A percentile compares a stretch with the other conserved stretches of the same genome.
phyloP scores from a whole-genome alignment of 1,284 basidiomycete species.

The Sanghuangporus baumii region DNA sequence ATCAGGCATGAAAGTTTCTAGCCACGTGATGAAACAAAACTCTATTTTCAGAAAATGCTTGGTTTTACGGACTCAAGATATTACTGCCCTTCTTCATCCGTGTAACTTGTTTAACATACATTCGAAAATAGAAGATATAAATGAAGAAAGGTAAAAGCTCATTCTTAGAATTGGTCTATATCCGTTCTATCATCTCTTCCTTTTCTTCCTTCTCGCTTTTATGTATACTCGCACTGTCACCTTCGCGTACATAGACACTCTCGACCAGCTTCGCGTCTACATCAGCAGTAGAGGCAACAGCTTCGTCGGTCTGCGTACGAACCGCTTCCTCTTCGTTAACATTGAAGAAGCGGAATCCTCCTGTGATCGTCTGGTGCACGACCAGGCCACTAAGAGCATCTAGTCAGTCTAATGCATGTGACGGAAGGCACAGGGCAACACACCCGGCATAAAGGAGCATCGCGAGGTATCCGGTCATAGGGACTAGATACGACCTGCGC shows the following conservation, averaged over 20 bases:
- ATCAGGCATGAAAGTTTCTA: background rate
- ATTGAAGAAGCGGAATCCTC: constrained; percentile 46
- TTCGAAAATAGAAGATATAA: background rate
- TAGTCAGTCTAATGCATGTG: background rate
- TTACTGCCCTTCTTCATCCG: too few species aligned
- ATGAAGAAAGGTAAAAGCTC: background rate
- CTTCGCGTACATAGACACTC: background rate
- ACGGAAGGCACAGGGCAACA: constrained; percentile 23
- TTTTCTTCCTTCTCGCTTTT: background rate
- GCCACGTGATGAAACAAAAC: background rate
- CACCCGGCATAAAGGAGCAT: constrained; percentile 56
- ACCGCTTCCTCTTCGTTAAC: constrained; percentile 32
- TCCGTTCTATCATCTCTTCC: background rate
- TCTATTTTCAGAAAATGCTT: too few species aligned
- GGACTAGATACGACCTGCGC: constrained; percentile 53
- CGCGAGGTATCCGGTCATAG: constrained; percentile 52
- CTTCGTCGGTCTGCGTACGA: background rate
- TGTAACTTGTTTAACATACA: too few species aligned
- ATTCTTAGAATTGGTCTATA: background rate
- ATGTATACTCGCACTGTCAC: background rate
- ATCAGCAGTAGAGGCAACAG: background rate
- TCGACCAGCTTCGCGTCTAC: background rate
- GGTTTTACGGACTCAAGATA: too few species aligned
- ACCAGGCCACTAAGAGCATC: constrained; percentile 41
- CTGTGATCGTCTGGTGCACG: constrained; percentile 41